Evolutionary conservation across 164 flowering plant genomes (phyloP).

Genomic region (Magnolia kwangsiensis): DNA sequence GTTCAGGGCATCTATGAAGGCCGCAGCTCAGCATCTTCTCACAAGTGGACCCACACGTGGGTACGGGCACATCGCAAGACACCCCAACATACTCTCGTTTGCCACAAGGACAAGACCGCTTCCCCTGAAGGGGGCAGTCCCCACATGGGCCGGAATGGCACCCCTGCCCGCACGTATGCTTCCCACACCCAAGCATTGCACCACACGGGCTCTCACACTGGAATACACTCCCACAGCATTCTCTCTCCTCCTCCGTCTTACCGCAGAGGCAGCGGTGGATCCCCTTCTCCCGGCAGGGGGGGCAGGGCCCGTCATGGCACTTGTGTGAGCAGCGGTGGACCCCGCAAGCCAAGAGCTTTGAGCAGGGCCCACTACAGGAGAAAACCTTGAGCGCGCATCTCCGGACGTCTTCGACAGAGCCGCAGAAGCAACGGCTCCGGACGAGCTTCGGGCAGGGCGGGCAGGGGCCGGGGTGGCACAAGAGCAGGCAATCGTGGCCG

Average conservation of each 20-base stretch:
- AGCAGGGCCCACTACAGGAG: conserved; percentile 53
- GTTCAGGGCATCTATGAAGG: conserved; percentile 75
- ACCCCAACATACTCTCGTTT: conserved; percentile 64
- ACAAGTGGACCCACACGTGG: conserved; percentile 81
- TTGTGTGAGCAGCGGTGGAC: conserved; percentile 52
- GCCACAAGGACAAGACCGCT: conserved; percentile 85
- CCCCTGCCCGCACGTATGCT: conserved; percentile 67
- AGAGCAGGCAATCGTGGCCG: conserved; percentile 71
- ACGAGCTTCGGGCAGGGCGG: conserved; percentile 90
- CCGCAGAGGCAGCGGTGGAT: conserved; percentile 63
- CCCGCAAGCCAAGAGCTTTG: conserved; percentile 53
- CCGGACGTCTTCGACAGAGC: conserved; percentile 50
- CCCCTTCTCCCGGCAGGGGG: conserved; percentile 59
- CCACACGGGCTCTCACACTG: conserved; percentile 58
- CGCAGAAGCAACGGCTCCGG: conserved; percentile 60
- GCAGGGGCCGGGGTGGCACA: conserved; percentile 96
- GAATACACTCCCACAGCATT: conserved; percentile 62
- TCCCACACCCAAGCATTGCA: conserved; percentile 59
- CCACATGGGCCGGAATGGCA: conserved; percentile 82
- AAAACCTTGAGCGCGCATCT: conserved; percentile 78
- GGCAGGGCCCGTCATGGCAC: conserved; percentile 75
- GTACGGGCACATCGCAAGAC: conserved; percentile 66
- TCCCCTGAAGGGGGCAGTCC: conserved; percentile 72
- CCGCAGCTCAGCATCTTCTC: conserved; percentile 69
- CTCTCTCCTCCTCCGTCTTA: conserved; percentile 50